Base-by-base conservation (phyloP, 495 filamentous ascomycete species). In the Ramalina intermedia region DNA sequence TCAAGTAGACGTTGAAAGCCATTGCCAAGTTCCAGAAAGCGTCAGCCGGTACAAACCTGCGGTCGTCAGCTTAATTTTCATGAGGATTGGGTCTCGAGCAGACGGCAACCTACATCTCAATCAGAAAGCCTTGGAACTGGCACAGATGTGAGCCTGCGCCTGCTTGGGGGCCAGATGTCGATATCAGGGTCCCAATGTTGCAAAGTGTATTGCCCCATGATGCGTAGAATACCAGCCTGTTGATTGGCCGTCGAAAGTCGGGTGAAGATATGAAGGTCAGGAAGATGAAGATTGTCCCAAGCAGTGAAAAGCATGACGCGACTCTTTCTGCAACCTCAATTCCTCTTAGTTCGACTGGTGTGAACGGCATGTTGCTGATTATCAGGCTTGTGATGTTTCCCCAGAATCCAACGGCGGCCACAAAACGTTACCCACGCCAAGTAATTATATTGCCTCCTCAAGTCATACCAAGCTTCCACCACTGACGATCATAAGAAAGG, bases 1-100 rank as follows among this genome's bases (percentile, higher is more conserved):
- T 93, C 23, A 93, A 64, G 59, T 85, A 87, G 53, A 94, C 87
- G 57, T 93, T 94, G 52, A 82, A 71, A 3, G 87, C 85, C 87
- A 94, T 94, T 40, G 82, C 82, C 41, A 91, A 68, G 2, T 82
- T 83, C 84, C 83, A 87, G 39, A 81, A 67, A 2, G 85, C 81
- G 65, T 93, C 86, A 3, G 86, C 84, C 2, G 84, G 79, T 64
- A 84, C 69, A 47, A 87, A 86, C 75, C 82, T 89, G 24, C 20
- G 18, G 37, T 54, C 48, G 20, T 49, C 36, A 55, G 49, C 37
- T 21, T 38, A 3, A 7, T 40, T 3, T 12, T 26, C 11, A 13
- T 3, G 4, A 5, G 23, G 8, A 12, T 4, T 16, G 6, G 16
- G 41, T 13, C 39, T 16, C 37, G 20, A 9, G 17, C 23, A 24